These are phyloP conservation scores for Starmera quercuum DNA, from an alignment of 805 yeast genomes.

Conservation along the genomic window DNA sequence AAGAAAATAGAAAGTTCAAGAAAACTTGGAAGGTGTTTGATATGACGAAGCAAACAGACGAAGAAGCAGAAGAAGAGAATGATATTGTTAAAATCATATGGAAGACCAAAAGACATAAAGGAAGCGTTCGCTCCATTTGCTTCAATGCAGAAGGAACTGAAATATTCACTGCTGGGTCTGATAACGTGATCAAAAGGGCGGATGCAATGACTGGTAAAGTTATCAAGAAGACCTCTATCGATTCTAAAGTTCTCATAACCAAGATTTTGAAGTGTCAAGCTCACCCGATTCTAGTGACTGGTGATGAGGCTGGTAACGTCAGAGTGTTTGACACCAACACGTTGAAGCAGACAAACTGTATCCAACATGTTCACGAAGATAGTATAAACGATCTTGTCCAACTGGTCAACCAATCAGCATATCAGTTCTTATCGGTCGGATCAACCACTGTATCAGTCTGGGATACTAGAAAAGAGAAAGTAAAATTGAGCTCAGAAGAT, in stretches of 20 bases:
- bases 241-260: conserved; percentile 18
- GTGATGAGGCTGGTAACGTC: conserved; percentile 65
- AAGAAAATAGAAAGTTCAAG: conserved; percentile 24
- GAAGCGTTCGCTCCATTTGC: conserved; percentile 68
- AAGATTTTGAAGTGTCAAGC: conserved; percentile 26
- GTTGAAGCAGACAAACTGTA: conserved; percentile 40
- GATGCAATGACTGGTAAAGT: conserved; percentile 70
- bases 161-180: conserved; percentile 71
- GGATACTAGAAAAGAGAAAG: conserved; percentile 55
- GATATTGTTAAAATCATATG: conserved; percentile 38
- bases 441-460: conserved; percentile 73
- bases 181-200: conserved; percentile 71
- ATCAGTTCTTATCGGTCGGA: conserved; percentile 75
- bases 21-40: conserved; percentile 39
- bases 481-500: conserved; percentile 62
- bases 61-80: conserved; percentile 16
- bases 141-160: conserved; percentile 46
- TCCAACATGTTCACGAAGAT: conserved; percentile 62
- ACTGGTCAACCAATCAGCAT: conserved; percentile 62
- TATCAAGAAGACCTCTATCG: conserved; percentile 36
- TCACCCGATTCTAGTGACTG: conserved; percentile 40
- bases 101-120: conserved; percentile 89
- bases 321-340: conserved; percentile 53
- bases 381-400: conserved; percentile 69
- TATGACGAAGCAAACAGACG: conserved; percentile 8